Evolutionary conservation across 768 basidiomycete species (phyloP), one percentile per base, ranked within the genome.

Genomic region (Leucosporidium scottii): DNA sequence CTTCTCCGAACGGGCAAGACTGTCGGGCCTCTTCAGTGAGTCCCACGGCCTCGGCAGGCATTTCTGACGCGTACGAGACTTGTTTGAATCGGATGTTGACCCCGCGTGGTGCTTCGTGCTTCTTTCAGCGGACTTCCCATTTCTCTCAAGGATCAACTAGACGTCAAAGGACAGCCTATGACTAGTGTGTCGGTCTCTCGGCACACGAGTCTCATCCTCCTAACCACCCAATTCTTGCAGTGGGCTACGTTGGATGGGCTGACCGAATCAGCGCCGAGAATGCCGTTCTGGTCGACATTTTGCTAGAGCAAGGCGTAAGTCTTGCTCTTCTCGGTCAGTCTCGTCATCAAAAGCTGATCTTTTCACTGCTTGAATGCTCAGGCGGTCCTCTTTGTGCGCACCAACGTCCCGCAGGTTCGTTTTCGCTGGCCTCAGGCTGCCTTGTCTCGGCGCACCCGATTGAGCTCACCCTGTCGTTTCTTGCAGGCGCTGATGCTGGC

Each of bases 191-290:
- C 34, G 34, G 12, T n/a, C n/a, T n/a, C n/a, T n/a, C n/a, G n/a
- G n/a, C n/a, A n/a, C n/a, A n/a, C n/a, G n/a, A n/a, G n/a, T n/a
- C n/a, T n/a, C n/a, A n/a, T n/a, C n/a, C n/a, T n/a, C n/a, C n/a
- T n/a, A n/a, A n/a, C n/a, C n/a, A n/a, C n/a, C n/a, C n/a, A n/a
- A n/a, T n/a, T n/a, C n/a, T n/a, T n/a, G 7, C 61, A 50, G 48
- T 34, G 30, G 87, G 89, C 4, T 91, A 90, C 73, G 85, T 86
- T 12, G 85, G 86, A 4, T 87, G 85, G 85, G 81, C 89, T 31
- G 87, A 85, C 5, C 80, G 58, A 10, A 27, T 64, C 31, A 25
- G 61, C 36, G 78, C 83, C 47, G 80, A 82, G 59, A 84, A 89
- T 68, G 80, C 86, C 0, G 84, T 85, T 3, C 79, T 91, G 0